Conservation (phyloP, 345 rosid species). For the Lepidium africanum region DNA sequence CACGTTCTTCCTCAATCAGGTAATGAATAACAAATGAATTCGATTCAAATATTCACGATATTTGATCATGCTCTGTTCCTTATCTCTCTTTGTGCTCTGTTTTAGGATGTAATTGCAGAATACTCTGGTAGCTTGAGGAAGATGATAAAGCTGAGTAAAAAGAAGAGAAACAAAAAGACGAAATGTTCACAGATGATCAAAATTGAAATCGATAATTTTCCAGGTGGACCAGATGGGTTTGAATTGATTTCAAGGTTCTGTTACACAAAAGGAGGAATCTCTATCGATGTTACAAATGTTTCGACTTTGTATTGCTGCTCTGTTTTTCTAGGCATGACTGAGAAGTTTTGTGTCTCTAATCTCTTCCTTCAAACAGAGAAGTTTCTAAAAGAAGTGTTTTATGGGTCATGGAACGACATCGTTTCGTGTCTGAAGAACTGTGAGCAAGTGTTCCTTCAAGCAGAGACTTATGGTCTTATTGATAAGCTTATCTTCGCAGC, state of each 20-base stretch:
- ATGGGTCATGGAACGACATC: conserved; percentile 52
- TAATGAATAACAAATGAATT: background rate
- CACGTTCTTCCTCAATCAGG: conserved; percentile 54
- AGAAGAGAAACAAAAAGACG: conserved; percentile 25
- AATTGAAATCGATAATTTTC: conserved; percentile 47
- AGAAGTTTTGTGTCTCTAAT: conserved; percentile 36
- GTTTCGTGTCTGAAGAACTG: conserved; percentile 48
- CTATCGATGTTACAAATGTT: conserved; percentile 43
- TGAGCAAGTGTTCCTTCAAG: conserved; percentile 39
- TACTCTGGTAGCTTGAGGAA: conserved; percentile 51
- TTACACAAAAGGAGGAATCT: conserved; percentile 35
- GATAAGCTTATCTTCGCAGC: conserved; percentile 40
- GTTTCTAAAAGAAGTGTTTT: conserved; percentile 44
- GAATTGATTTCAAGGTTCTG: conserved; percentile 66
- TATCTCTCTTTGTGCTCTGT: background rate
- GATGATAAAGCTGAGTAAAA: conserved; percentile 43
- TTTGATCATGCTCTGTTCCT: background rate
- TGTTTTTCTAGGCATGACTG: conserved; percentile 52
- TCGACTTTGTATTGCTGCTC: conserved; percentile 54
- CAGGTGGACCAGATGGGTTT: conserved; percentile 66
- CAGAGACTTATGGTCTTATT: conserved; percentile 50
- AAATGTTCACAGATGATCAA: conserved; percentile 14
- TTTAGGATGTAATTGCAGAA: conserved; percentile 41
- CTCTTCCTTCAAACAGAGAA: conserved; percentile 48
- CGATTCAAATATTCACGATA: background rate